Base-by-base conservation (phyloP, 805 yeast species). In the Zygosaccharomyces rouxii region DNA sequence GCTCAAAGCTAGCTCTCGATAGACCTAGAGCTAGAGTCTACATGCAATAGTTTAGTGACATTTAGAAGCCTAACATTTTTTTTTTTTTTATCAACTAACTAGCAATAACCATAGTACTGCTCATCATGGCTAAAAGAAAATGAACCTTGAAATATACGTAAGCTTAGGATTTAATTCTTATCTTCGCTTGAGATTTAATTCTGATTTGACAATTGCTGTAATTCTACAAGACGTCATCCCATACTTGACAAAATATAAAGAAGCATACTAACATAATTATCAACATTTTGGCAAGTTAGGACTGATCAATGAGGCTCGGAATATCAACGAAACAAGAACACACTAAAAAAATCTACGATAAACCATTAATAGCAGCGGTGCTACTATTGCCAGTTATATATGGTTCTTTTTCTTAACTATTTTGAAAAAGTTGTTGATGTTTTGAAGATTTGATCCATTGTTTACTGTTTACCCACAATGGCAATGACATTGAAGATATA, bases 201-300 rank as follows among this genome's bases (percentile, higher is more conserved):
- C 28, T n/a, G n/a, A 23, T n/a, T 11, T 29, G 13, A 18, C 7
- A 4, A 14, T 1, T 29, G 14, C 25, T 28, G 11, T 11, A 13
- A 29, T 28, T 22, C 26, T 29, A 41, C 11, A 41, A 33, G 5
- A 29, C 44, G 18, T 41, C 44, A 33, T 41, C 44, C 44, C 44
- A 41, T 13, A 41, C 44, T 23, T 41, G 44, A 25, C 44, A 41
- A 22, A 41, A 41, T 13, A 41, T 23, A 23, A 41, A 41, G 25
- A 41, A 41, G 28, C 44, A 41, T 18, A 29, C 29, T 18, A 41
- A 41, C 44, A 41, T 26, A 14, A 41, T 29, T 13, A 41, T 29
- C 35, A 41, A 19, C 44, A 41, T 41, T 14, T 33, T 14, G 21
- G 14, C 37, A 33, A 33, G 19, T 30, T 9, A 33, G 14, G 37